These are phyloP conservation scores for Suillus discolor DNA, from an alignment of 768 basidiomycete genomes.

Conservation along the genomic window DNA sequence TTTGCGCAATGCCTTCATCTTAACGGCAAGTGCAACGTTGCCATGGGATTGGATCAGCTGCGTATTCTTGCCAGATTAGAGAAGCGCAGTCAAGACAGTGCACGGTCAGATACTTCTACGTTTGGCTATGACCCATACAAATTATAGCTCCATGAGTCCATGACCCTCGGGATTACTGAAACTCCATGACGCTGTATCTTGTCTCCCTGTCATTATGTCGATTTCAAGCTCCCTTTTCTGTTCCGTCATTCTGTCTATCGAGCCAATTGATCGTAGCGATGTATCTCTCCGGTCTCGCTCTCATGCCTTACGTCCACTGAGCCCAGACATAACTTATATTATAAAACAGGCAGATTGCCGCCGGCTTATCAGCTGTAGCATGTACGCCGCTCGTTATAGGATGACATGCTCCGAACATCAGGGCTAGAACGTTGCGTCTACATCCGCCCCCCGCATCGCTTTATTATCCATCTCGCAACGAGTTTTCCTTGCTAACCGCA, in stretches of 20 bases:
- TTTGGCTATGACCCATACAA: background rate
- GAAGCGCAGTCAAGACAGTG: background rate
- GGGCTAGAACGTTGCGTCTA: background rate
- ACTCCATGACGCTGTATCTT: background rate
- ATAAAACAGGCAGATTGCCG: conserved; percentile 6
- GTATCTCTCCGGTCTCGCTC: background rate
- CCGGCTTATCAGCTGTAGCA: conserved; percentile 4
- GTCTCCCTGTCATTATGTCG: conserved; percentile 1
- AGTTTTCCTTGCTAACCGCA: background rate
- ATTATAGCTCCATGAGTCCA: conserved; percentile 1
- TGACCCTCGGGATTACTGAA: background rate
- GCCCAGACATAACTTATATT: background rate
- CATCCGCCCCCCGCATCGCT: background rate
- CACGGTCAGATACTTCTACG: background rate
- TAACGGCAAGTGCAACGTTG: conserved; percentile 17
- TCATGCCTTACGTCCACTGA: conserved; percentile 4
- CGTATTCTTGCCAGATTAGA: background rate
- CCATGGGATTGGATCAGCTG: conserved; percentile 10
- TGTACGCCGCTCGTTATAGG: background rate
- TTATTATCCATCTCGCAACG: background rate
- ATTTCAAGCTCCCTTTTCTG: conserved; percentile 3
- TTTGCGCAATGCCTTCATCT: conserved; percentile 11
- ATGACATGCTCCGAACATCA: conserved; percentile 2
- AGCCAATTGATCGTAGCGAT: background rate
- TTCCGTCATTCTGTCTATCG: background rate